Evolutionary conservation across 441 rosid genomes (phyloP).

Genomic region (Arabidopsis lyrata): DNA sequence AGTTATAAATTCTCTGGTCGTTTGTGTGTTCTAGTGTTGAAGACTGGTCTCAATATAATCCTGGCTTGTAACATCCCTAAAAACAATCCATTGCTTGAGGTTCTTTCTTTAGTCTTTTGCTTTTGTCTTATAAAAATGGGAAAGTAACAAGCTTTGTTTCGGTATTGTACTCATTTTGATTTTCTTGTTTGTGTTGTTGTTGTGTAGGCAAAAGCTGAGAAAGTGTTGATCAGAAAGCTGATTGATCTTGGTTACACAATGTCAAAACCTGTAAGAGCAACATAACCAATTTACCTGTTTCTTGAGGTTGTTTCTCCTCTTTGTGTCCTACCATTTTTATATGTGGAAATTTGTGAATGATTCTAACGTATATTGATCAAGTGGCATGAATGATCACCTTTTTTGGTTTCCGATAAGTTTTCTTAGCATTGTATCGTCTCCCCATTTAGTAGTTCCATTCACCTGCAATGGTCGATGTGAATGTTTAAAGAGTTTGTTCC

Average conservation of each 20-base stretch:
- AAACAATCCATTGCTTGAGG: slow-evolving; percentile 87
- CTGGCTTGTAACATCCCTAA: slow-evolving; percentile 89
- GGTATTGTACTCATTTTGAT: not conserved
- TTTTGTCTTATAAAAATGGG: not conserved
- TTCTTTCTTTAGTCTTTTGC: slow-evolving; percentile 27
- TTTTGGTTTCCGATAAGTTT: not conserved
- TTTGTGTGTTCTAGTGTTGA: slow-evolving; percentile 62
- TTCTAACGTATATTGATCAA: not conserved
- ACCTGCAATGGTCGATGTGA: not conserved
- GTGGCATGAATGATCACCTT: not conserved
- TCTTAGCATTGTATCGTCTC: not conserved
- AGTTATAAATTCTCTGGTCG: not conserved
- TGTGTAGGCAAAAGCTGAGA: slow-evolving; percentile 81
- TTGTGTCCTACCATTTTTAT: slow-evolving; percentile 4
- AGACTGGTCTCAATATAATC: slow-evolving; percentile 79
- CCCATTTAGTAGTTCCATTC: not conserved
- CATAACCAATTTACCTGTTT: slow-evolving; percentile 17
- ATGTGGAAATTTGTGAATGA: not conserved
- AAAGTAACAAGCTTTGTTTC: slow-evolving; percentile 10
- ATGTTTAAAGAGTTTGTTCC: not conserved
- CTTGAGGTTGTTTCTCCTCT: slow-evolving; percentile 17
- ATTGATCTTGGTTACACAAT: slow-evolving; percentile 67
- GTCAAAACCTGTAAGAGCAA: slow-evolving; percentile 49
- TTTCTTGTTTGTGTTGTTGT: slow-evolving; percentile 20
- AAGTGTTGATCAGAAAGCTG: slow-evolving; percentile 73